phyloP scores from a whole-genome alignment of 139 green algal genomes.

The Zygnema cylindricum region DNA sequence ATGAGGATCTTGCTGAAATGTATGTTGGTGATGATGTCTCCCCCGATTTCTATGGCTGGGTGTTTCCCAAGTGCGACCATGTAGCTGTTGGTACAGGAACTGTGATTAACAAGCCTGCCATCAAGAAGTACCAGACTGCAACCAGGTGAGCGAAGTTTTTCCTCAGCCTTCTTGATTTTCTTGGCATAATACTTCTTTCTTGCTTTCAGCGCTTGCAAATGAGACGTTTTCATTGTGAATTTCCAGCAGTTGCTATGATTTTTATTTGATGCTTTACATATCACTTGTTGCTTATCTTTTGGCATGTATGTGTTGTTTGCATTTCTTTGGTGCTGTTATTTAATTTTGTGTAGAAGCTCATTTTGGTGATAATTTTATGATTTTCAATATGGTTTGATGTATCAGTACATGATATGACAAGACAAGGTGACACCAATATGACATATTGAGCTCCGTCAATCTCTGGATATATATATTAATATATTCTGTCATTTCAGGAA shows the following conservation, averaged over 20 bases:
- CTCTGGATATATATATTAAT: constrained; percentile 40
- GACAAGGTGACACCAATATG: too few species aligned
- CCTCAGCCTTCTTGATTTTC: neutral
- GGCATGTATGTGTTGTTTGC: too few species aligned
- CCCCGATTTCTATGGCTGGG: constrained; percentile 99
- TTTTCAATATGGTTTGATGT: neutral
- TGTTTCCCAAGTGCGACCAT: constrained; percentile 99
- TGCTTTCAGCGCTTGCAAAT: neutral
- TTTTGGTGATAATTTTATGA: neutral
- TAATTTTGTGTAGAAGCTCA: neutral
- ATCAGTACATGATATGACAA: too few species aligned
- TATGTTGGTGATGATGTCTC: constrained; percentile 99
- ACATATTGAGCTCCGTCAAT: neutral
- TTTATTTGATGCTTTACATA: too few species aligned
- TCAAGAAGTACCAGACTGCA: constrained; percentile 98
- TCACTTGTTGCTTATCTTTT: too few species aligned
- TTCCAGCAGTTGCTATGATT: too few species aligned
- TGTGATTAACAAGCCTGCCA: constrained; percentile 99
- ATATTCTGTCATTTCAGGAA: constrained; percentile 62
- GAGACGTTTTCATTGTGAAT: too few species aligned
- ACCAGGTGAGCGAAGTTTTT: constrained; percentile 37
- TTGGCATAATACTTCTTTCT: neutral
- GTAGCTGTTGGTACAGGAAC: constrained; percentile 98
- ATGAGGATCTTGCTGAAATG: constrained; percentile 99
- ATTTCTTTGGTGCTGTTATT: too few species aligned